Conservation (phyloP, 2,329 filamentous ascomycete species). For the Ilyonectria robusta region DNA sequence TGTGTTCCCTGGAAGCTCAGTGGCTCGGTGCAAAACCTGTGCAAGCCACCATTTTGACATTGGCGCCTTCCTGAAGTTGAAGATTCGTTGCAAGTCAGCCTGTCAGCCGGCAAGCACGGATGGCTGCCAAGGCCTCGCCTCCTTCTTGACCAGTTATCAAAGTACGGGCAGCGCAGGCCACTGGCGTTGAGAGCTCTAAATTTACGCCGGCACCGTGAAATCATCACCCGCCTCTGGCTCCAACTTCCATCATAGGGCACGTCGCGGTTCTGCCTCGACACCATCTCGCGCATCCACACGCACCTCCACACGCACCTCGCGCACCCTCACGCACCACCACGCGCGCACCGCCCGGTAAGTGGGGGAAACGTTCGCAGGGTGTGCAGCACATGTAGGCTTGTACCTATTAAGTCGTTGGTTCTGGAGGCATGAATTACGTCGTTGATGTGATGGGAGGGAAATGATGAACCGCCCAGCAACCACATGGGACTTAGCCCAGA, state of each 20-base stretch:
- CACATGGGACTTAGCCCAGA: conserved; percentile 18
- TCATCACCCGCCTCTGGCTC: background rate
- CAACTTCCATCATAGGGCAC: conserved; percentile 11
- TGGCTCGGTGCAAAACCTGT: conserved; percentile 1
- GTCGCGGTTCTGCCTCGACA: background rate
- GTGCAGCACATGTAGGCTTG: background rate
- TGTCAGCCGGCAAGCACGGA: conserved; percentile 19
- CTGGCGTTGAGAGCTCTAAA: background rate
- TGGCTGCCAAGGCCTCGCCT: conserved; percentile 22
- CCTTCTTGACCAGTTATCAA: conserved; percentile 5
- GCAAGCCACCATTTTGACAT: conserved; percentile 9
- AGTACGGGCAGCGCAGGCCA: background rate
- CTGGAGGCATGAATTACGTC: conserved; percentile 3
- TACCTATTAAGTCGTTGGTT: conserved; percentile 15
- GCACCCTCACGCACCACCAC: conserved; percentile 5
- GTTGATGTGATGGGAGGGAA: conserved; percentile 8
- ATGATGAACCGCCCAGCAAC: conserved; percentile 14
- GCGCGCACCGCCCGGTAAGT: conserved; percentile 19
- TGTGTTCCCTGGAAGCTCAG: background rate
- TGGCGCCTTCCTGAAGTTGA: background rate
- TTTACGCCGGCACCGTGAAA: background rate
- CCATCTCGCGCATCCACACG: background rate
- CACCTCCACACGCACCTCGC: background rate
- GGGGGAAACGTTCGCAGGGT: conserved; percentile 12
- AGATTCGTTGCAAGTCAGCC: conserved; percentile 8